A percentile compares a stretch with the other conserved stretches of the same genome.
These are phyloP conservation scores for Arachis hypogaea DNA, from an alignment of 306 rosid genomes.

Conservation along the genomic window DNA sequence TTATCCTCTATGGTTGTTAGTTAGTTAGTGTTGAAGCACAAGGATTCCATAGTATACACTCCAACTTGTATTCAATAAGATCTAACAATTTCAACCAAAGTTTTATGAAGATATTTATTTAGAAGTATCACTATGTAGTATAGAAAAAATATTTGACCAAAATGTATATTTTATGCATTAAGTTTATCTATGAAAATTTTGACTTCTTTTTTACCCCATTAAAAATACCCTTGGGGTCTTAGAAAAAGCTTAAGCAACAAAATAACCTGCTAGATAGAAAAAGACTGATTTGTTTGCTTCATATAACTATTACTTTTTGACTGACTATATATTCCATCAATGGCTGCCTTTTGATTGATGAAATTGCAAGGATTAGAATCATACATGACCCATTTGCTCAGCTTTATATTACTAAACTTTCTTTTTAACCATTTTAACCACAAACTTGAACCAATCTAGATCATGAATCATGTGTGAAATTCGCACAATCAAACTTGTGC, in stretches of 20 bases:
- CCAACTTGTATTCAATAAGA: too few relatives aligned
- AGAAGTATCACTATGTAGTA: neutral
- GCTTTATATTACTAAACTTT: conserved; percentile 27
- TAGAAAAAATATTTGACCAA: neutral
- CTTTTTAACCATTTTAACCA: conserved; percentile 25
- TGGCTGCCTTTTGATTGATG: conserved; percentile 20
- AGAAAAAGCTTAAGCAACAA: too few relatives aligned
- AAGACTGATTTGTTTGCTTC: too few relatives aligned
- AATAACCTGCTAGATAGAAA: too few relatives aligned
- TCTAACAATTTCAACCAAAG: too few relatives aligned
- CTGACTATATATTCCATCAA: conserved; percentile 43
- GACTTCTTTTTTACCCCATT: too few relatives aligned
- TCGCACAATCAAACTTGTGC: conserved; percentile 40
- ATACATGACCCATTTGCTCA: conserved; percentile 26
- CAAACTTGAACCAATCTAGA: conserved; percentile 23
- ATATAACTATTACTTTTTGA: neutral
- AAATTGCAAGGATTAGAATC: conserved; percentile 41
- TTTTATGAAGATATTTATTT: neutral
- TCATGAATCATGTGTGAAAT: conserved; percentile 35
- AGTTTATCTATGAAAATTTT: too few relatives aligned
- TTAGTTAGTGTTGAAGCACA: neutral
- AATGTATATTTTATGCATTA: neutral
- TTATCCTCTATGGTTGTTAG: too few relatives aligned
- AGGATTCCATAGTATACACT: neutral
- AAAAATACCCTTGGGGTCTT: too few relatives aligned